Base-by-base conservation (phyloP, 129 eudicot species). In the Ambrosia trifida region DNA sequence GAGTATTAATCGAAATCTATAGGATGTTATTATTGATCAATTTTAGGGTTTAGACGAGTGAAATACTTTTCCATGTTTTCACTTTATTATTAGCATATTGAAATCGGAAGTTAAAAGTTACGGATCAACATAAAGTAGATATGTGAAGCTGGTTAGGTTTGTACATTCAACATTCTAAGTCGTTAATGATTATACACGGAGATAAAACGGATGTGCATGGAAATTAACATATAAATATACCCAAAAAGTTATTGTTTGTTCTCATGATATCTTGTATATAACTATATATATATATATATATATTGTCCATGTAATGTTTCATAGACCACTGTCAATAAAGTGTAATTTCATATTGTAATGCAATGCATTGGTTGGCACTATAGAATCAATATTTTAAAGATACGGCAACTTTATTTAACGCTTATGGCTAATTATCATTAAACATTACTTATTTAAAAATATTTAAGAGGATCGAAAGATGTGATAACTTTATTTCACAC, bases 11-110 rank as follows among this genome's bases (percentile, higher is more conserved):
- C 64, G 16, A 28, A n/a, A n/a, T 43, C 76, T 28, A 28, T 43
- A 71, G 66, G 54, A 56, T 56, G 24, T 57, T 57, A 64, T 53
- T 18, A 51, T 71, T 57, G 9, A 41, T 62, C 18, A 16, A n/a
- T 56, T 11, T 9, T 19, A 56, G 62, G 62, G 62, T 20, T 24
- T 20, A 56, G 31, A 56, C 36, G 7, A 1, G 62, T 56, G n/a
- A 56, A 56, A 56, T 56, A 20, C 5, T 11, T 54, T 5, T 54
- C n/a, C 62, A 56, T 56, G 62, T 56, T 20, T 56, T 24, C 2
- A 56, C 28, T 56, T 20, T 10, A 8, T 20, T 10, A 8, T 2
- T 6, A 16, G 30, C 16, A 28, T 51, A 17, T 51, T 17, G 4
- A 24, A 24, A 38, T 38, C 5, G 8, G 41, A 4, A 4, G 7